These are phyloP conservation scores for Leptodontidium sp. DNA, from an alignment of 2,329 filamentous ascomycete species.

Conservation along the genomic window DNA sequence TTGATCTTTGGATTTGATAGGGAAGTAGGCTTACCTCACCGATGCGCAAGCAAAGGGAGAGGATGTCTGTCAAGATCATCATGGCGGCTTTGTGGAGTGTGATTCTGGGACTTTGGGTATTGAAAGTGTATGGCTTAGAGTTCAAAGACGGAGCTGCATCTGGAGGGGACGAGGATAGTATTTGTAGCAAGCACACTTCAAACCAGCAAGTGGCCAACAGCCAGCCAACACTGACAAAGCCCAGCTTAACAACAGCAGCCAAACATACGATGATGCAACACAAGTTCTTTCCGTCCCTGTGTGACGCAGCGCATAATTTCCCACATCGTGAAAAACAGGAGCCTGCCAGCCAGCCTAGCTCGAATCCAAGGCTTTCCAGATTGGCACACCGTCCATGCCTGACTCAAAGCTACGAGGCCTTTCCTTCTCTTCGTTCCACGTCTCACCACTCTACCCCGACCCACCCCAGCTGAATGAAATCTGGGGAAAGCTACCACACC, in stretches of 20 bases:
- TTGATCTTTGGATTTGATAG: neutral
- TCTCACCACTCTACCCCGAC: neutral
- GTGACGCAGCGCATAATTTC: constrained; percentile 13
- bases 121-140: neutral
- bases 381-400: constrained; percentile 2
- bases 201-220: neutral
- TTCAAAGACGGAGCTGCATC: neutral
- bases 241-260: neutral
- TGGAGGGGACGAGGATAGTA: neutral
- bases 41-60: constrained; percentile 40
- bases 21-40: constrained; percentile 38
- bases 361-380: constrained; percentile 4
- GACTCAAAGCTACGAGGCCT: constrained; percentile 12
- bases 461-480: constrained; percentile 6
- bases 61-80: constrained; percentile 37
- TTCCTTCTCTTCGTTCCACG: neutral
- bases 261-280: constrained; percentile 14
- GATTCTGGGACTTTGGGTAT: neutral
- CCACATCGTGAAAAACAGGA: constrained; percentile 4
- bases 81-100: constrained; percentile 16
- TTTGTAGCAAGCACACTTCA: constrained; percentile 15
- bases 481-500: constrained; percentile 14
- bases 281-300: neutral
- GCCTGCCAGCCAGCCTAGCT: neutral
- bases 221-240: constrained; percentile 11